phyloP scores from a whole-genome alignment of 805 yeast genomes.

The Wickerhamomyces chaumierensis region DNA sequence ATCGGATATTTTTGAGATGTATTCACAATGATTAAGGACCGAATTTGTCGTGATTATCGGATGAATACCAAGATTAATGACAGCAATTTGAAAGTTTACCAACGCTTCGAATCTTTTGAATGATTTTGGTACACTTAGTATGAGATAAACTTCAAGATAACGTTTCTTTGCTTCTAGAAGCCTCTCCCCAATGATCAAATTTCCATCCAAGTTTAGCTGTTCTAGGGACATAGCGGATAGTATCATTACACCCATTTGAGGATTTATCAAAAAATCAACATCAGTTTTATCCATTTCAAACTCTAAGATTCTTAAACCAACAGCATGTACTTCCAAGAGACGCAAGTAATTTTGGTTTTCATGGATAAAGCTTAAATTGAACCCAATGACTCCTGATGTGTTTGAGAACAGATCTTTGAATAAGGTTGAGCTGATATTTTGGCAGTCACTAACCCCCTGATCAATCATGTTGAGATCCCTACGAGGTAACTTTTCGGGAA shows the following conservation, averaged over 20 bases:
- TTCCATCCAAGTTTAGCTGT: neutral
- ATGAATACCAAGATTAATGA: neutral
- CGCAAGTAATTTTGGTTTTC: neutral
- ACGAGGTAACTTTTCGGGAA: too few species aligned
- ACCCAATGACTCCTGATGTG: neutral
- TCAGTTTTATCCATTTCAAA: neutral
- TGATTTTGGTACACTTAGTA: neutral
- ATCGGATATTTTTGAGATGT: neutral
- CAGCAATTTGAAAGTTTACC: neutral
- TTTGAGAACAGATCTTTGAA: neutral
- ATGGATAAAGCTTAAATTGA: too few species aligned
- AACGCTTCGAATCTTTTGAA: neutral
- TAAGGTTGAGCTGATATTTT: too few species aligned
- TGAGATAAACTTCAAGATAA: too few species aligned
- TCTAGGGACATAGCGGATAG: neutral
- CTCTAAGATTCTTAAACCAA: neutral
- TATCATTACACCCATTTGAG: neutral
- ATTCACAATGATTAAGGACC: neutral
- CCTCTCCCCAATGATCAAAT: neutral
- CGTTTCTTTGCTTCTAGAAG: neutral
- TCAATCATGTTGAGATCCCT: too few species aligned
- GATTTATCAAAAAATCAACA: neutral
- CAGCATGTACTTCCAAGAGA: neutral
- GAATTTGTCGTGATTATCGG: neutral
- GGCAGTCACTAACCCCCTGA: too few species aligned